These are phyloP conservation scores for Spinellus fusiger DNA, from an alignment of 192 early-diverging fungal species.

Conservation along the genomic window DNA sequence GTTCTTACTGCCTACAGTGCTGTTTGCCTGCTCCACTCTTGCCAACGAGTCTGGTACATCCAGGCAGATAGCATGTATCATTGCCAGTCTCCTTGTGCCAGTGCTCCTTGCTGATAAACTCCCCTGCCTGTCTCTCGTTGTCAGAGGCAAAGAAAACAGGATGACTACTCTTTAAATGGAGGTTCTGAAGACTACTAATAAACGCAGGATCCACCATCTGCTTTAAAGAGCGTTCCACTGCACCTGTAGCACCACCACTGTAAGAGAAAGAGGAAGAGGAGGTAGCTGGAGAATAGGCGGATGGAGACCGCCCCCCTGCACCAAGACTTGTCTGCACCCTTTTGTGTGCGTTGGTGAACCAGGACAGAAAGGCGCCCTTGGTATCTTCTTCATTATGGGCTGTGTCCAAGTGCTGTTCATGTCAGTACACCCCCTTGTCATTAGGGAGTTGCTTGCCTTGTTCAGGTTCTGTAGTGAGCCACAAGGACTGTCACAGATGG, in stretches of 20 bases:
- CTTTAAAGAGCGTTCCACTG: conserved; percentile 22
- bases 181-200: conserved; percentile 40
- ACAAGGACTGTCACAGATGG: conserved; percentile 30
- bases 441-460: neutral
- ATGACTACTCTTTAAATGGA: conserved; percentile 28
- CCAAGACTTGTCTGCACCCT: conserved; percentile 35
- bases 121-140: conserved; percentile 27
- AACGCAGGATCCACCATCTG: conserved; percentile 27
- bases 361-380: conserved; percentile 39
- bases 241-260: neutral
- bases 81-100: conserved; percentile 47
- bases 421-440: neutral
- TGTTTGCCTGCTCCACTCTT: conserved; percentile 42
- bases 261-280: neutral
- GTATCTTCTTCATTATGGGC: conserved; percentile 48
- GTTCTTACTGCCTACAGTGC: conserved; percentile 45
- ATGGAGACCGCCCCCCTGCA: too few relatives aligned
- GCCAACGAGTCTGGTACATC: conserved; percentile 43
- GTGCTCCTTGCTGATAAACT: conserved; percentile 45
- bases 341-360: conserved; percentile 49
- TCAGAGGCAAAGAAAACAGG: conserved; percentile 31
- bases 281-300: too few relatives aligned
- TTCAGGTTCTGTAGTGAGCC: conserved; percentile 24
- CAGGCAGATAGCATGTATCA: conserved; percentile 38
- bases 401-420: conserved; percentile 40